Evolutionary conservation across 768 basidiomycete genomes (phyloP), one percentile per base, ranked within the genome.

Genomic region (Coprinopsis sp.): DNA sequence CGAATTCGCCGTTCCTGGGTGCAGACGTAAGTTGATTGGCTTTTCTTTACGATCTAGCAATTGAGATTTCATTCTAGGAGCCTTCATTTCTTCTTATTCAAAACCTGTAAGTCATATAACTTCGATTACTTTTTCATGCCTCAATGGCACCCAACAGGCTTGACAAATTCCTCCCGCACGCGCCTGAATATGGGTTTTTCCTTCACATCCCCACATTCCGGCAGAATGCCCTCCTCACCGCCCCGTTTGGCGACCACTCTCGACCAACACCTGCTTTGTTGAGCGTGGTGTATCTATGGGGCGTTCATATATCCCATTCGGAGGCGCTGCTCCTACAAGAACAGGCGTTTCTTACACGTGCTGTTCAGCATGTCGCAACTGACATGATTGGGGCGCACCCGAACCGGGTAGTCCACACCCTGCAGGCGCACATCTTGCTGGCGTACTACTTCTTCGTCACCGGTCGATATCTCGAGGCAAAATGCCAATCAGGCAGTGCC

Each of bases 401-500:
- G 30, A 65, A 71, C 24, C 65, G 59, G 37, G 66, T 79, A 25
- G 54, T 82, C 14, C 74, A 81, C 42, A 73, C 79, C 13, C 55
- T 84, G 7, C 82, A 84, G 50, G 72, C 79, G 0, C 75, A 85
- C 49, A 64, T 87, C 3, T 69, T 89, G n/a, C 67, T 88, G 22
- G 67, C 79, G 1, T 74, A 78, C 54, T 86, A 82, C 58, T 78
- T 87, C 56, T 76, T 82, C 56, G 75, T 77, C 38, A 73, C 66
- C 16, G 82, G 80, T 45, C 70, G 77, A 25, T 62, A 76, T 28
- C 66, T 84, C 21, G 81, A 82, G 51, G 86, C 82, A 6, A 79
- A 78, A 56, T 73, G 74, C 47, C 77, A 76, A 50, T 68, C 74
- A 19, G 73, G 73, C 37, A 69, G 77, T 5, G 77, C 82, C 12